phyloP scores from a whole-genome alignment of 208 protist species.

The Leishmania lainsoni region DNA sequence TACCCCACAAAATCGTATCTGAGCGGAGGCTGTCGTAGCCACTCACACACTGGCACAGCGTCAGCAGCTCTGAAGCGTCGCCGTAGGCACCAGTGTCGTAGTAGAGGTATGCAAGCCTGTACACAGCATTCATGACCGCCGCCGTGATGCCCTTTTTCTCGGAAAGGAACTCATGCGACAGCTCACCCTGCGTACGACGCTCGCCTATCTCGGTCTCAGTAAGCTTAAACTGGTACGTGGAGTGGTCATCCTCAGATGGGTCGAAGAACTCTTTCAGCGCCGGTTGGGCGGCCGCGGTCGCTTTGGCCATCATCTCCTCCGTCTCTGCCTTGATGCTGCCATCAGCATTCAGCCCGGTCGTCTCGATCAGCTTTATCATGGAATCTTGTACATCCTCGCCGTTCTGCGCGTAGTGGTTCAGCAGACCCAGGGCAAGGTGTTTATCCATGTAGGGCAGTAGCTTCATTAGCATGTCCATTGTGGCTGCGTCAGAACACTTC shows the following conservation, averaged over 20 bases:
- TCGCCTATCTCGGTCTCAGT: conserved; percentile 75
- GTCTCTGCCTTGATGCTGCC: conserved; percentile 71
- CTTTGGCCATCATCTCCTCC: conserved; percentile 63
- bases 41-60: conserved; percentile 79
- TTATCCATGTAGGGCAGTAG: conserved; percentile 87
- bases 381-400: conserved; percentile 76
- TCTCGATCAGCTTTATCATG: conserved; percentile 60
- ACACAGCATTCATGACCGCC: conserved; percentile 69
- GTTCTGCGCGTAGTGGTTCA: conserved; percentile 75
- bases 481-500: conserved; percentile 3
- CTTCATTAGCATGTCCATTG: conserved; percentile 73
- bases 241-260: conserved; percentile 50
- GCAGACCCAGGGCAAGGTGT: conserved; percentile 79
- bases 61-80: conserved; percentile 81
- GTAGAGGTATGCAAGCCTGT: conserved; percentile 81
- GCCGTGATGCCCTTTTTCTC: conserved; percentile 73
- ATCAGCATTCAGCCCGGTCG: conserved; percentile 71
- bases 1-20: conserved; percentile 83
- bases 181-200: conserved; percentile 71
- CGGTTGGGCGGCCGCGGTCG: conserved; percentile 55
- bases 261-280: conserved; percentile 87
- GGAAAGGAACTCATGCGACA: conserved; percentile 69
- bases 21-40: conserved; percentile 70
- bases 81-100: conserved; percentile 88
- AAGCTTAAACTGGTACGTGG: conserved; percentile 83